phyloP scores from a whole-genome alignment of 305 asterid genomes.

The Solanum hybrid region DNA sequence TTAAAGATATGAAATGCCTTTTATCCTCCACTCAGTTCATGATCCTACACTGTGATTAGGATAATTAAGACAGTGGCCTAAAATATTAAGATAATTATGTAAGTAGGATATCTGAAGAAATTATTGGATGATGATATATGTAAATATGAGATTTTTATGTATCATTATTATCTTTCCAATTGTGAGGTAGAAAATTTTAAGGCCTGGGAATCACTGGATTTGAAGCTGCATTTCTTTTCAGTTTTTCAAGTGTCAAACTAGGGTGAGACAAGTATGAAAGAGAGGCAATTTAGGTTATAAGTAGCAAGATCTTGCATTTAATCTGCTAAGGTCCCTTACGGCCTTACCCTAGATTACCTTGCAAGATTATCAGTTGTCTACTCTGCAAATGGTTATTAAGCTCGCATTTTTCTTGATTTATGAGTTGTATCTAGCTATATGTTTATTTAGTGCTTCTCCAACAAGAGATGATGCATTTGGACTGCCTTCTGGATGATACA shows the following conservation, averaged over 20 bases:
- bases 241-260: not conserved
- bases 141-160: not conserved
- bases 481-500: not conserved
- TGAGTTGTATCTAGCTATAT: not conserved
- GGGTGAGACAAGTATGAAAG: not conserved
- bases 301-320: not conserved
- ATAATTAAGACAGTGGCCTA: not conserved
- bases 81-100: too few relatives aligned
- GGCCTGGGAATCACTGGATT: not conserved
- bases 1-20: not conserved
- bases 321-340: not conserved
- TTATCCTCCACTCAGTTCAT: not conserved
- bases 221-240: not conserved
- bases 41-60: not conserved
- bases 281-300: not conserved
- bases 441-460: not conserved
- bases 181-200: not conserved
- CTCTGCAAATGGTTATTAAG: not conserved
- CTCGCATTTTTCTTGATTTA: not conserved
- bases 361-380: not conserved
- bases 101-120: not conserved
- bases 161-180: not conserved
- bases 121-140: constrained; percentile 3
- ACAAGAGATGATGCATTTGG: not conserved
- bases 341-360: not conserved